Base-by-base conservation (phyloP, 768 basidiomycete genomes). In the Termitomyces sp. region DNA sequence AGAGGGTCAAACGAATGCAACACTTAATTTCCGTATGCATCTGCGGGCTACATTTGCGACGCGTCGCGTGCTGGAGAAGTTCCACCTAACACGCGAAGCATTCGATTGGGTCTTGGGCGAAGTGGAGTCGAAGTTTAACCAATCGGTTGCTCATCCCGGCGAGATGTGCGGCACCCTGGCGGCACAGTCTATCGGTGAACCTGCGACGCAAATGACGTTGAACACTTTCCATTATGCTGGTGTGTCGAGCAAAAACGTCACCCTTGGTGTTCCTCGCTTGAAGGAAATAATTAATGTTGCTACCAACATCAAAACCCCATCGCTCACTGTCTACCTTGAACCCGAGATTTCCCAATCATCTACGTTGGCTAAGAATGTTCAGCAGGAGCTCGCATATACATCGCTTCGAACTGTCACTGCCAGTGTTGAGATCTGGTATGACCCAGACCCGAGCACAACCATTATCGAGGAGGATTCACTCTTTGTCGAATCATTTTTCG, bases 211-310 rank as follows among this genome's bases (percentile, higher is more conserved):
- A 76, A 98, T 99, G 97, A 98, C 97, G 6, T 75, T 99, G 59
- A 99, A 99, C 73, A 98, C 96, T 0, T 99, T 98, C 91, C 97
- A 99, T 75, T 98, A 98, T 71, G 97, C 97, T 61, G 97, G 97
- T 88, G 97, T 99, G 28, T 96, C 97, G n/a, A 94, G 91, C 69
- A 98, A 98, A 77, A 98, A 97, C 75, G 97, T 99, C 52, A 99
- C 97, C 0, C 92, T 98, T 60, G 97, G 97, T 87, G 97, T 99
- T 2, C 97, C 97, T 2, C 95, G 97, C 74, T 73, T 99, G 63
- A 98, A 98, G 78, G 97, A 98, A 75, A 98, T 98, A 66, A 98
- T 99, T 77, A 99, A 99, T 69, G 95, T 98, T 60, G 97, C 97
- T 0, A 91, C 89, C 20, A 95, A 98, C 70, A 97, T 98, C 82